These are phyloP conservation scores for Trichoderma lentiforme DNA, from an alignment of 2,329 filamentous ascomycete species.

Conservation along the genomic window DNA sequence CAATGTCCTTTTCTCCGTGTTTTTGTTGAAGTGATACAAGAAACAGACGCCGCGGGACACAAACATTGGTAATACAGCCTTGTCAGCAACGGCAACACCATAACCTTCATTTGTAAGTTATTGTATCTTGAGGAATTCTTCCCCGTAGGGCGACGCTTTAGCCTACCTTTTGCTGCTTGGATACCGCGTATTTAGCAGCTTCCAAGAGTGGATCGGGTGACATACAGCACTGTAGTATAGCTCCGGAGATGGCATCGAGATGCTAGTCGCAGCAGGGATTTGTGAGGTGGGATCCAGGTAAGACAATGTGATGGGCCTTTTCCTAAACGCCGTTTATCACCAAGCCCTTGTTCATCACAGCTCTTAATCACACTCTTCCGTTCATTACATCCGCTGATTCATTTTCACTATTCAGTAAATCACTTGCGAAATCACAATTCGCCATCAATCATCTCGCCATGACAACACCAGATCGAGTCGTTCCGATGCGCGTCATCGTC, in stretches of 20 bases:
- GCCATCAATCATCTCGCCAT: neutral
- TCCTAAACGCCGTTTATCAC: neutral
- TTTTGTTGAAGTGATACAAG: neutral
- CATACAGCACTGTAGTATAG: neutral
- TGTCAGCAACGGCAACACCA: neutral
- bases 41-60: neutral
- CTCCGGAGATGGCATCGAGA: neutral
- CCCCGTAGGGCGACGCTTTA: neutral
- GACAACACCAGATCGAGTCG: constrained; percentile 28
- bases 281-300: neutral
- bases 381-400: neutral
- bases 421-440: neutral
- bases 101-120: neutral
- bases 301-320: neutral
- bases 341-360: neutral
- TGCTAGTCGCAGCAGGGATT: neutral
- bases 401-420: neutral
- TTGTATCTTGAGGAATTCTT: neutral
- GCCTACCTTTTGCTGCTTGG: neutral
- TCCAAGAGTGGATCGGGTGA: neutral
- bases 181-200: neutral
- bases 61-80: neutral
- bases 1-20: too few relatives aligned
- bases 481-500: constrained; percentile 41
- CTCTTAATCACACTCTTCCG: neutral